A percentile compares a stretch with the other conserved stretches of the same genome.
phyloP scores from a whole-genome alignment of 352 stramenopile species.

The Globisporangium canariense region DNA sequence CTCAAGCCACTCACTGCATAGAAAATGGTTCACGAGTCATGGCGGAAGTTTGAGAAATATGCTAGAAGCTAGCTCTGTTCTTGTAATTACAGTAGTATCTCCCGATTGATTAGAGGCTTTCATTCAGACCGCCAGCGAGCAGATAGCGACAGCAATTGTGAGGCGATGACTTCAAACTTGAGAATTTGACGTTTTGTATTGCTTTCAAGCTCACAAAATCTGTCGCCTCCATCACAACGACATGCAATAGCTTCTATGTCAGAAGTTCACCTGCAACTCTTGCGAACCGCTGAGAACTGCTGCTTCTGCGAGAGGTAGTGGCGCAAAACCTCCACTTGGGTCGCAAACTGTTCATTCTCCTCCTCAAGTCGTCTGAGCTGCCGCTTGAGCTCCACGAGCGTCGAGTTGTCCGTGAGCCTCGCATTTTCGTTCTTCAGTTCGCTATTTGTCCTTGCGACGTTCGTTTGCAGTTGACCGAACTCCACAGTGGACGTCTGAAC shows the following conservation, averaged over 20 bases:
- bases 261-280: slow-evolving; percentile 1
- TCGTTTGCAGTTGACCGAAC: slow-evolving; percentile 23
- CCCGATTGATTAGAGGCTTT: too few species aligned
- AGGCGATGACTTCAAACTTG: too few species aligned
- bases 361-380: slow-evolving; percentile 36
- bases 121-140: too few species aligned
- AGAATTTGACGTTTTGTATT: too few species aligned
- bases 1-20: slow-evolving; percentile 36
- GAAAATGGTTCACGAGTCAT: neutral
- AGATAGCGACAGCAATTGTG: too few species aligned
- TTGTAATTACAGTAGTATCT: too few species aligned
- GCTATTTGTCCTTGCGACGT: slow-evolving; percentile 6
- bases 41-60: neutral
- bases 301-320: slow-evolving; percentile 35
- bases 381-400: slow-evolving; percentile 35
- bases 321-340: slow-evolving; percentile 38
- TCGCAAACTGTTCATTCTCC: slow-evolving; percentile 38
- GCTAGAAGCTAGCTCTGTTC: neutral
- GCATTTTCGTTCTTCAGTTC: slow-evolving; percentile 25
- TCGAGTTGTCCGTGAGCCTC: slow-evolving; percentile 33
- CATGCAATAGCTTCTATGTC: neutral
- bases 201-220: too few species aligned
- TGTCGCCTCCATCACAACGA: too few species aligned
- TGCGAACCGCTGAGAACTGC: neutral
- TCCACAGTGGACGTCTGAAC: slow-evolving; percentile 19